Conservation (phyloP, 345 rosid genomes). For the Sisymbrium irio region DNA sequence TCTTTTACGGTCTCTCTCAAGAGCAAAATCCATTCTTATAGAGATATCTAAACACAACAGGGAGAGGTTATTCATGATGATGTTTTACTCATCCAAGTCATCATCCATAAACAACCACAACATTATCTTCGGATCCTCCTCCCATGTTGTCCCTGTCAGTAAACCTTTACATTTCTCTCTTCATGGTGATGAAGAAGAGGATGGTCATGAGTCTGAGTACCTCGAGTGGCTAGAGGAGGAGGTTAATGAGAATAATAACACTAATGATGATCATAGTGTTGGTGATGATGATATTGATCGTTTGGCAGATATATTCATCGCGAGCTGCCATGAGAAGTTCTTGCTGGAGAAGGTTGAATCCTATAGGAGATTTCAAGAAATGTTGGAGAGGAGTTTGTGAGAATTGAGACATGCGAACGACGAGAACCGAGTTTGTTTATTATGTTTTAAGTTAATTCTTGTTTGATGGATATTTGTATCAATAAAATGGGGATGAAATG, state of each 20-base stretch:
- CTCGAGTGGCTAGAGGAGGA: constrained; percentile 64
- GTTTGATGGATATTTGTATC: neutral
- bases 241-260: neutral
- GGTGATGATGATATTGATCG: constrained; percentile 55
- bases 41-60: constrained; percentile 40
- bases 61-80: constrained; percentile 7
- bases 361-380: constrained; percentile 82
- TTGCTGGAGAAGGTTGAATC: constrained; percentile 89
- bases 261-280: neutral
- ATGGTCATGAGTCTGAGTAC: constrained; percentile 29
- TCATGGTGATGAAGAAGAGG: constrained; percentile 22
- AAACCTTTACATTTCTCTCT: constrained; percentile 25
- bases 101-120: constrained; percentile 40
- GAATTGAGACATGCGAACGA: neutral
- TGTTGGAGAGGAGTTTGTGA: constrained; percentile 90
- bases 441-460: neutral
- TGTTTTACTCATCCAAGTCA: constrained; percentile 38
- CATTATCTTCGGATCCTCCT: constrained; percentile 61
- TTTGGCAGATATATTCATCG: constrained; percentile 74
- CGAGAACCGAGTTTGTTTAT: neutral
- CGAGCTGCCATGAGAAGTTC: constrained; percentile 79
- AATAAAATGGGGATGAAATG: neutral
- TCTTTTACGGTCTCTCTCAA: constrained; percentile 47
- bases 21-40: constrained; percentile 50
- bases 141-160: constrained; percentile 47